Percentiles rank a stretch among this genome's conserved stretches.
Evolutionary conservation across 495 filamentous ascomycete genomes (phyloP).

Genomic region (Cercophora sp.): DNA sequence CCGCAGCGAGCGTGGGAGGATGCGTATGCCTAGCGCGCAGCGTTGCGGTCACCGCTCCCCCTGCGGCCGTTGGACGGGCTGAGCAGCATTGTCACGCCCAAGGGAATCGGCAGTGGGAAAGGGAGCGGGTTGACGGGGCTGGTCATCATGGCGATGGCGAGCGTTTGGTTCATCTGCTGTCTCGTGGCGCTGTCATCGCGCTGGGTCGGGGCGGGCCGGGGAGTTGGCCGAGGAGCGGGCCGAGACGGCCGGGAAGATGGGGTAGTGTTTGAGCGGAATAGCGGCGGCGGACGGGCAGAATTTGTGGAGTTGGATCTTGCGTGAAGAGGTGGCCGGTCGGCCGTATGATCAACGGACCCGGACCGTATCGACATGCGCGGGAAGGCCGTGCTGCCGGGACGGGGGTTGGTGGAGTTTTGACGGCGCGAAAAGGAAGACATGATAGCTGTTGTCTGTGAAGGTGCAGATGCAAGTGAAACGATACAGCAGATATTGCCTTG

Average conservation of each 20-base stretch:
- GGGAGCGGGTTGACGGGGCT: constrained; percentile 22
- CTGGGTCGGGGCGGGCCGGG: background rate
- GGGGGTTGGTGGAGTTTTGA: constrained; percentile 24
- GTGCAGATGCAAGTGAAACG: background rate
- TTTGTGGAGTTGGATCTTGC: background rate
- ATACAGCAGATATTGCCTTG: background rate
- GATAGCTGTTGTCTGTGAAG: too few relatives aligned
- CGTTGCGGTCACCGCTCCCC: background rate
- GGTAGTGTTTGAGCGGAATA: too few relatives aligned
- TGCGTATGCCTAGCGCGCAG: too few relatives aligned
- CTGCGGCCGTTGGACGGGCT: background rate
- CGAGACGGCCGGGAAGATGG: background rate
- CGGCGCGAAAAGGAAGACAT: constrained; percentile 16
- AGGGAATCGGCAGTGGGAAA: constrained; percentile 22
- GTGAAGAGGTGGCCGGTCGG: too few relatives aligned
- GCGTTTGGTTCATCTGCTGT: constrained; percentile 25
- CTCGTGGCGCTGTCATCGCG: constrained; percentile 20
- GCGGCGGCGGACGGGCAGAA: background rate
- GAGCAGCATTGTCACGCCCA: constrained; percentile 24
- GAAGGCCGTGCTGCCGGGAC: constrained; percentile 19
- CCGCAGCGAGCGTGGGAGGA: too few relatives aligned
- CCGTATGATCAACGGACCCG: background rate
- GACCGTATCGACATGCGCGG: constrained; percentile 12
- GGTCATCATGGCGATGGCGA: constrained; percentile 24
- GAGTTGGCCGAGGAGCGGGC: background rate